phyloP scores from a whole-genome alignment of 2,329 filamentous ascomycete species.

The Pseudogymnoascus sp. region DNA sequence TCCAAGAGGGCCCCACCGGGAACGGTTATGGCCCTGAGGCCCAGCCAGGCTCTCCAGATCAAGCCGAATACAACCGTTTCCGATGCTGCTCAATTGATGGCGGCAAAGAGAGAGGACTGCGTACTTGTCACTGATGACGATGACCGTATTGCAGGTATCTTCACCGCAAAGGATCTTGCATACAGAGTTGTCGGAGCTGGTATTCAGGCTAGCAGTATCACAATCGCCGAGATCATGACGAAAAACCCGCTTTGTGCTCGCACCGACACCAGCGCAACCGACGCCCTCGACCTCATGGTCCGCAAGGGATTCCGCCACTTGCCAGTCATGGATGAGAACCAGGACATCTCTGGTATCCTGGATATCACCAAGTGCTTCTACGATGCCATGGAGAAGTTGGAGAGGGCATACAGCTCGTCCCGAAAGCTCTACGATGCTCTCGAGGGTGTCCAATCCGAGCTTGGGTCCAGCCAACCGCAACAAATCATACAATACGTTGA shows the following conservation, averaged over 20 bases:
- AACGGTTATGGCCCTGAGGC: conserved; percentile 90
- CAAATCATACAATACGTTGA: conserved; percentile 99
- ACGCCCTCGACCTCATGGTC: conserved; percentile 96
- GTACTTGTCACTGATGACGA: conserved; percentile 97
- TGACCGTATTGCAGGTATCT: conserved; percentile 95
- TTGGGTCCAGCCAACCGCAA: conserved; percentile 91
- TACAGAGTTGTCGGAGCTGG: conserved; percentile 92
- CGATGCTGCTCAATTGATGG: conserved; percentile 97
- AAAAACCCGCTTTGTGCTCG: conserved; percentile 97
- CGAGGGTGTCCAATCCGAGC: conserved; percentile 93
- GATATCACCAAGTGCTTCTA: conserved; percentile 99
- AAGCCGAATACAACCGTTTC: conserved; percentile 90
- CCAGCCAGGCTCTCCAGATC: conserved; percentile 93
- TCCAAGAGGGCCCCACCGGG: conserved; percentile 91
- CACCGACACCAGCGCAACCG: conserved; percentile 95
- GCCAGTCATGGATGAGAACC: conserved; percentile 99
- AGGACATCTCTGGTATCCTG: conserved; percentile 94
- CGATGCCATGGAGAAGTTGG: conserved; percentile 98
- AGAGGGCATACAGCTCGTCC: conserved; percentile 96
- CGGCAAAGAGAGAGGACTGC: conserved; percentile 95
- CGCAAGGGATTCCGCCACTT: conserved; percentile 95
- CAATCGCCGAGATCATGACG: conserved; percentile 98
- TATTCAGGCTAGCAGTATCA: conserved; percentile 79
- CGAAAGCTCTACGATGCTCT: conserved; percentile 94
- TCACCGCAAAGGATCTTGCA: conserved; percentile 96